phyloP scores from a whole-genome alignment of 2,329 filamentous ascomycete genomes.

The Coniochaeta pulveracea region DNA sequence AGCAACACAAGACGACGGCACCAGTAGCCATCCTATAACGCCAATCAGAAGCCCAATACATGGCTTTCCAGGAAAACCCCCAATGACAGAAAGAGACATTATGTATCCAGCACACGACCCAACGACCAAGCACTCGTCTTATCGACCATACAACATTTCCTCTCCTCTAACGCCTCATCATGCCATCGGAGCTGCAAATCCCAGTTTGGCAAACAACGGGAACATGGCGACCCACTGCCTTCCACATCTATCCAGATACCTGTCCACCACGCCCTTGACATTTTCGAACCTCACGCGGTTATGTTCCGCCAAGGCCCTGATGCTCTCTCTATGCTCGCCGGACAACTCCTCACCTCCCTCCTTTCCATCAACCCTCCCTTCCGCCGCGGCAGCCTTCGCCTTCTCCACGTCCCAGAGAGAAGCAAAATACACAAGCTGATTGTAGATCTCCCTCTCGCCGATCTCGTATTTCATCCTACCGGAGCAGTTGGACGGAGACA shows the following conservation, averaged over 20 bases:
- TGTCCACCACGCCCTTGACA: constrained; percentile 66
- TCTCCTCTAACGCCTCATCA: no score
- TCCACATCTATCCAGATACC: constrained; percentile 80
- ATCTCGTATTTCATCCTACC: constrained; percentile 86
- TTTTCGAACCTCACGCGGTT: constrained; percentile 73
- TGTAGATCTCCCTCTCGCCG: constrained; percentile 83
- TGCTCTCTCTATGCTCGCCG: constrained; percentile 47
- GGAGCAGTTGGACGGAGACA: constrained; percentile 76
- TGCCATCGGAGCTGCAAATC: no score
- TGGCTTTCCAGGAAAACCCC: no score
- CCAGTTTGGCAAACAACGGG: constrained; percentile 62
- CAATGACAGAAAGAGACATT: no score
- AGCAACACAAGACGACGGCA: no score
- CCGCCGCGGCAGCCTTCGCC: constrained; percentile 34
- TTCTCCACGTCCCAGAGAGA: constrained; percentile 84
- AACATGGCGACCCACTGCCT: constrained; percentile 93
- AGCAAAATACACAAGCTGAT: constrained; percentile 83
- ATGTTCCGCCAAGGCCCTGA: constrained; percentile 65
- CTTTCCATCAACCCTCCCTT: constrained; percentile 35
- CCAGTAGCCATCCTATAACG: no score
- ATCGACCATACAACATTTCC: constrained; percentile 3
- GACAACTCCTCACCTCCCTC: constrained; percentile 23
- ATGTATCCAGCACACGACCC: no score
- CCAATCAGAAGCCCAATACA: no score
- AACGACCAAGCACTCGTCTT: no score